Percentiles rank a stretch among this genome's conserved stretches.
Conservation (phyloP, 2,329 filamentous ascomycete species). For the Diaporthe ilicicola region DNA sequence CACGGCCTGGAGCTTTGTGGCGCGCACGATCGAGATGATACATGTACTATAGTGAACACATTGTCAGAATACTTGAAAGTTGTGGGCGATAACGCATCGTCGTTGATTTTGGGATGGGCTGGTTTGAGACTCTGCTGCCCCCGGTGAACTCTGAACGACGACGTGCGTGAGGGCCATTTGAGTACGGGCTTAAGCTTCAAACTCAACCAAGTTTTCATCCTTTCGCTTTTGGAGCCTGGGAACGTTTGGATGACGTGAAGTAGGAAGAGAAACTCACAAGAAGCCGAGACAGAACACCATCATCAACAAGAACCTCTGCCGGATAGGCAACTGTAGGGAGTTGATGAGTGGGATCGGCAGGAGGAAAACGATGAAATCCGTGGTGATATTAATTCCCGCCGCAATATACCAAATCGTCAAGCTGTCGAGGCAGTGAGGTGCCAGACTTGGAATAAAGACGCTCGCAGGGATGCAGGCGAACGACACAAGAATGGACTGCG, state of each 20-base stretch:
- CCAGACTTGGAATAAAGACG: conserved; percentile 37
- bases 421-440: conserved; percentile 33
- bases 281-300: conserved; percentile 38
- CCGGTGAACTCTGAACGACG: not conserved
- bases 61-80: not conserved
- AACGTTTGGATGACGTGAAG: not conserved
- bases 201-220: not conserved
- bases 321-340: conserved; percentile 43
- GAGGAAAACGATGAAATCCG: conserved; percentile 47
- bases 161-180: not conserved
- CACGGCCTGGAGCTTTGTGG: conserved; percentile 41
- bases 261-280: conserved; percentile 27
- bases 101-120: not conserved
- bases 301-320: conserved; percentile 34
- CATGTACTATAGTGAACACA: conserved; percentile 34
- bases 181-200: not conserved
- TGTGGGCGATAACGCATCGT: too few species aligned
- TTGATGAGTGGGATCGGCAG: conserved; percentile 49
- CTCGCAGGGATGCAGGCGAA: conserved; percentile 41
- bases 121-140: not conserved
- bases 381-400: conserved; percentile 46
- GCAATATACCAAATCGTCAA: conserved; percentile 38
- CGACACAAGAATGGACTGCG: conserved; percentile 39
- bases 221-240: not conserved
- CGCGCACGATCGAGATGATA: conserved; percentile 46